A percentile compares a stretch with the other conserved stretches of the same genome.
These are phyloP conservation scores for Camellia japonica DNA, from an alignment of 148 eudicot genomes.

Conservation along the genomic window DNA sequence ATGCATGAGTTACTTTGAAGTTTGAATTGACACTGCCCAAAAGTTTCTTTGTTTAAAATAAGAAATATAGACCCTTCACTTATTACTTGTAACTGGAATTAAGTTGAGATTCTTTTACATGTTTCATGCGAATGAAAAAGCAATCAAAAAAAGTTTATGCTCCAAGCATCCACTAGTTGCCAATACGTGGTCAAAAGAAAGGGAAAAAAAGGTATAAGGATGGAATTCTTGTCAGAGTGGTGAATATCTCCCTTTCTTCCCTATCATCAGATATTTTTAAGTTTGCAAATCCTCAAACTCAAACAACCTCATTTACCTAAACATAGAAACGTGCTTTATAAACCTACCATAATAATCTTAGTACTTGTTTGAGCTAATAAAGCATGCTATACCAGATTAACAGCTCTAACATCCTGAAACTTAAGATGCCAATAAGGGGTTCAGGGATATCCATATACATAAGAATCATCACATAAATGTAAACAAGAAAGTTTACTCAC, in stretches of 20 bases:
- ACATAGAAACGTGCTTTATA: too few species aligned
- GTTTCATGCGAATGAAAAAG: background rate
- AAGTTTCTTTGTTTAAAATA: background rate
- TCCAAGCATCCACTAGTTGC: background rate
- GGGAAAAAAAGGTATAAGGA: background rate
- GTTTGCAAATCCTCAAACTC: background rate
- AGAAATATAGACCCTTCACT: background rate
- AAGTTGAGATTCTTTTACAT: background rate
- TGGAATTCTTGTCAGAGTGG: background rate
- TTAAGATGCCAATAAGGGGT: background rate
- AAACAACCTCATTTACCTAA: background rate
- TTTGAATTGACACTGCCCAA: background rate
- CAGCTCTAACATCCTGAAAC: constrained; percentile 1
- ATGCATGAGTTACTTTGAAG: background rate
- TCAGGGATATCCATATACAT: background rate
- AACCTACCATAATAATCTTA: background rate
- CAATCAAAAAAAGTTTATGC: background rate
- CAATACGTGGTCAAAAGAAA: background rate
- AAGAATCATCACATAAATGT: background rate
- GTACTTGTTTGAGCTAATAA: background rate
- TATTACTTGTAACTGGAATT: background rate
- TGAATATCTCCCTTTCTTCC: background rate
- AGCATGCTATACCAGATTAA: constrained; percentile 9
- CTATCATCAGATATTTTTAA: background rate
- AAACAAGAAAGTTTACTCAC: constrained; percentile 35